These are phyloP conservation scores for Berberis thunbergii DNA, from an alignment of 164 flowering plant genomes.

Conservation along the genomic window DNA sequence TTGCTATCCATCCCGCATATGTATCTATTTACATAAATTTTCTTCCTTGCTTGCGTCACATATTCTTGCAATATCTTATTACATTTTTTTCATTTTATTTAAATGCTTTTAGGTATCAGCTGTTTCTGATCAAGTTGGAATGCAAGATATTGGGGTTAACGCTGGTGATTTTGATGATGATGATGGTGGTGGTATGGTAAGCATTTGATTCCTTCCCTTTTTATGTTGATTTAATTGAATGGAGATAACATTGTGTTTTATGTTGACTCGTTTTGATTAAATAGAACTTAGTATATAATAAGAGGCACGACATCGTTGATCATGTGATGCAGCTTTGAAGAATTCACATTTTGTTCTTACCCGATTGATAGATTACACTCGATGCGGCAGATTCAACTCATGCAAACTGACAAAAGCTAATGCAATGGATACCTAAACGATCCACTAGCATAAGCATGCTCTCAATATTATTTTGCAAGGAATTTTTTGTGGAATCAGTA, in stretches of 20 bases:
- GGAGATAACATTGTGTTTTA: not conserved
- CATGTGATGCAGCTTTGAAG: not conserved
- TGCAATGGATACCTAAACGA: too few relatives aligned
- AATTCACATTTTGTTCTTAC: not conserved
- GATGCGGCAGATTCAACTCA: too few relatives aligned
- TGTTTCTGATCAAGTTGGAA: slow-evolving; percentile 73
- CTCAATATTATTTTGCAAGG: too few relatives aligned
- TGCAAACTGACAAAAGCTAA: too few relatives aligned
- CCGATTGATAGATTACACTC: not conserved
- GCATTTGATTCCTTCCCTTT: slow-evolving; percentile 14
- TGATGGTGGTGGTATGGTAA: slow-evolving; percentile 93
- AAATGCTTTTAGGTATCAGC: slow-evolving; percentile 60
- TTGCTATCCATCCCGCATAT: too few relatives aligned
- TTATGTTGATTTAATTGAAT: not conserved
- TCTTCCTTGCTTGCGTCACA: not conserved
- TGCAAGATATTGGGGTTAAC: slow-evolving; percentile 63
- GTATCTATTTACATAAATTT: too few relatives aligned
- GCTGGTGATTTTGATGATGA: slow-evolving; percentile 90
- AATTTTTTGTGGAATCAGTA: too few relatives aligned
- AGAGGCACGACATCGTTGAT: too few relatives aligned
- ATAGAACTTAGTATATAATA: too few relatives aligned
- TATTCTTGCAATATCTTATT: not conserved
- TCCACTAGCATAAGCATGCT: too few relatives aligned
- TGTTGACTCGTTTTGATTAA: too few relatives aligned
- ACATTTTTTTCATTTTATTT: not conserved